Evolutionary conservation across 1,284 basidiomycete genomes (phyloP).

Genomic region (Ganoderma sinense): DNA sequence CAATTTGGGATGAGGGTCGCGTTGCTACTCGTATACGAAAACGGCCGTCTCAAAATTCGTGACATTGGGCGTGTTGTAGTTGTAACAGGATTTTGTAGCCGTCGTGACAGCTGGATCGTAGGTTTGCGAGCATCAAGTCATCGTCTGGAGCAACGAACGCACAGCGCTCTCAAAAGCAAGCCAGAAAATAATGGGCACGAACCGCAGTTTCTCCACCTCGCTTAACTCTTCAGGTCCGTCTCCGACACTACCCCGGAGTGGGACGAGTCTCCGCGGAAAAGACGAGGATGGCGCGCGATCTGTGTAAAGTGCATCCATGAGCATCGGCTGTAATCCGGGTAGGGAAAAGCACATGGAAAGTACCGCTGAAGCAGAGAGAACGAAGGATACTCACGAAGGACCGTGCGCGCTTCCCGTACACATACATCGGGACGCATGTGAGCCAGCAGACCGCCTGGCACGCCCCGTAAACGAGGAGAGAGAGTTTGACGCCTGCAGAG

Average conservation of each 20-base stretch:
- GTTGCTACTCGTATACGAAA: no score
- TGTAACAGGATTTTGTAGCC: no score
- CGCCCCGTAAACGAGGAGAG: conserved; percentile 47
- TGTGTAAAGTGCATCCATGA: neutral
- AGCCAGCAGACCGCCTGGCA: conserved; percentile 50
- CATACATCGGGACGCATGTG: conserved; percentile 49
- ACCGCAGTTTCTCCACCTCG: no score
- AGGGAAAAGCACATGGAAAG: neutral
- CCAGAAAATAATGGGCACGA: neutral
- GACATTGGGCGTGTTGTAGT: no score
- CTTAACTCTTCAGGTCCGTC: neutral
- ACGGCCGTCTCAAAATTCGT: no score
- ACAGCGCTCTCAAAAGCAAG: neutral
- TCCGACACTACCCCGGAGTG: no score
- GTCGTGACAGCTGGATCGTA: no score
- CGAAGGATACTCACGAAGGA: conserved; percentile 45
- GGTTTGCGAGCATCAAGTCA: no score
- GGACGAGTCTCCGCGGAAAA: conserved; percentile 15
- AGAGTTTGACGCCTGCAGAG: conserved; percentile 44
- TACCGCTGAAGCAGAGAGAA: neutral
- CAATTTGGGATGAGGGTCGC: no score
- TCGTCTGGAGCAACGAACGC: neutral
- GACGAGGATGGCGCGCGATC: conserved; percentile 24
- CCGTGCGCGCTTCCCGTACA: conserved; percentile 49
- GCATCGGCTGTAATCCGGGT: neutral